phyloP scores from a whole-genome alignment of 345 rosid species.

The Microcos paniculata region DNA sequence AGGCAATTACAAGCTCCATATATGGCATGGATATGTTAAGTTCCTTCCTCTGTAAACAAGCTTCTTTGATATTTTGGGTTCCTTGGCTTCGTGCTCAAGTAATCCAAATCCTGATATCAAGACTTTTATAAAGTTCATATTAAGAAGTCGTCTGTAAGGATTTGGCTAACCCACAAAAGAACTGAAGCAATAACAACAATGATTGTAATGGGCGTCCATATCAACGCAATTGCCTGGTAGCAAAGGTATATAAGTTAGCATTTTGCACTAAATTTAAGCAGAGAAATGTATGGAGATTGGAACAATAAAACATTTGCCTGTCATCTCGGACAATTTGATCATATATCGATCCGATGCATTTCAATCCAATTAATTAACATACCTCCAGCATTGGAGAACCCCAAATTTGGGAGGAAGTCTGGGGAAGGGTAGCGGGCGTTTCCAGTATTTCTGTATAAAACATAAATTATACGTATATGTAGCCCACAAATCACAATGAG shows the following conservation, averaged over 20 bases:
- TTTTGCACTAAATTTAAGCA: neutral
- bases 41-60: neutral
- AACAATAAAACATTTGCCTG: no score
- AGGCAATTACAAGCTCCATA: neutral
- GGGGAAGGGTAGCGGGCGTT: constrained; percentile 11
- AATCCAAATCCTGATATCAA: neutral
- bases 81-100: neutral
- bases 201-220: constrained; percentile 56
- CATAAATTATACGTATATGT: neutral
- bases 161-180: constrained; percentile 39
- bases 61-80: neutral
- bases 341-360: neutral
- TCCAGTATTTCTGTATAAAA: constrained; percentile 30
- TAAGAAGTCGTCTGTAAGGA: constrained; percentile 37
- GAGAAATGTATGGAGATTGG: neutral
- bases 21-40: neutral
- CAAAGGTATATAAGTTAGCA: neutral
- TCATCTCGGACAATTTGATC: no score
- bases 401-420: constrained; percentile 35
- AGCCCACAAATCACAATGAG: neutral
- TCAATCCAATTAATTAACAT: neutral
- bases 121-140: constrained; percentile 22
- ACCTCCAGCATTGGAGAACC: constrained; percentile 52
- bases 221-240: constrained; percentile 48
- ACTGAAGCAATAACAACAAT: constrained; percentile 33